Evolutionary conservation across 2,329 filamentous ascomycete genomes (phyloP).

Genomic region (Colletotrichum viniferum): DNA sequence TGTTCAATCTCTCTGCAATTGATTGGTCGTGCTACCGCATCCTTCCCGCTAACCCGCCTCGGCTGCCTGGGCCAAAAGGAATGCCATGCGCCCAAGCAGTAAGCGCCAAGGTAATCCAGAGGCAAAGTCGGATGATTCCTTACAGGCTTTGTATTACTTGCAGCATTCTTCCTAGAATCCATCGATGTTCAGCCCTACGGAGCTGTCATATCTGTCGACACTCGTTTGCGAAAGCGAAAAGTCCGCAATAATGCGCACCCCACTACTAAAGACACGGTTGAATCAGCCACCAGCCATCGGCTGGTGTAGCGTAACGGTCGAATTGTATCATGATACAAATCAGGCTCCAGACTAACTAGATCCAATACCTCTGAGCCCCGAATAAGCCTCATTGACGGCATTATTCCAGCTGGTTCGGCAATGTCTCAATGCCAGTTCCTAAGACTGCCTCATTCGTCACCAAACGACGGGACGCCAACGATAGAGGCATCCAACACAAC

Average conservation of each 20-base stretch:
- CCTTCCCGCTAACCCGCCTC: neutral
- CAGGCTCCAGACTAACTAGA: neutral
- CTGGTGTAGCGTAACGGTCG: neutral
- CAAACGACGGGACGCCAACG: neutral
- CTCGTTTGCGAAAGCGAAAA: neutral
- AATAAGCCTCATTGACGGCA: neutral
- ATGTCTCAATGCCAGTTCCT: neutral
- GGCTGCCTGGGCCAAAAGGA: neutral
- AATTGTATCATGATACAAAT: neutral
- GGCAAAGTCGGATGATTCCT: neutral
- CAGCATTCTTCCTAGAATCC: neutral
- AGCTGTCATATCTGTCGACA: neutral
- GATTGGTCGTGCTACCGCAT: neutral
- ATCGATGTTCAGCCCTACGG: neutral
- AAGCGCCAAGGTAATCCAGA: neutral
- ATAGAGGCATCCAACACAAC: neutral
- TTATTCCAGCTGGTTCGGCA: neutral
- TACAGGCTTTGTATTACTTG: neutral
- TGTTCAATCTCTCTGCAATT: neutral
- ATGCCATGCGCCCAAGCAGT: neutral
- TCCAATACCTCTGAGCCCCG: neutral
- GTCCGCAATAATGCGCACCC: neutral
- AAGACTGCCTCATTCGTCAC: neutral
- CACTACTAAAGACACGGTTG: neutral
- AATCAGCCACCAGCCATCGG: neutral